A percentile compares a stretch with the other conserved stretches of the same genome.
Evolutionary conservation across 345 rosid genomes (phyloP).

Genomic region (Combretum micranthum): DNA sequence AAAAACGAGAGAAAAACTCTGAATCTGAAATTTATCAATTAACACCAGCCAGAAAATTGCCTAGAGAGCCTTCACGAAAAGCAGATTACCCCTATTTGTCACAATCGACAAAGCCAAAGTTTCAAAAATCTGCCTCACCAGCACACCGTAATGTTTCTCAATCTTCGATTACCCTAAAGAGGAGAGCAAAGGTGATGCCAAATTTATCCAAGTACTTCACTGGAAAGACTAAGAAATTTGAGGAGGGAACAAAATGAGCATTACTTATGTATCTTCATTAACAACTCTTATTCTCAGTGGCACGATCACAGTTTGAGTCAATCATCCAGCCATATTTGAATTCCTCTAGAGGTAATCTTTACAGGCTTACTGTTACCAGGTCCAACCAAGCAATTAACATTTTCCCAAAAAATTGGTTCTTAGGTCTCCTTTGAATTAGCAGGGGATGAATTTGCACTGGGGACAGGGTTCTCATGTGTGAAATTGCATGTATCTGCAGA

Average conservation of each 20-base stretch:
- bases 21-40: constrained; percentile 17
- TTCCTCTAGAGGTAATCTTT: too few species aligned
- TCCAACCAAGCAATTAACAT: too few species aligned
- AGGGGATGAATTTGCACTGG: too few species aligned
- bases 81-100: constrained; percentile 29
- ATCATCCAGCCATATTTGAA: too few species aligned
- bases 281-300: too few species aligned
- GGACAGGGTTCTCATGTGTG: too few species aligned
- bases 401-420: too few species aligned
- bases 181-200: constrained; percentile 53
- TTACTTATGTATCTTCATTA: too few species aligned
- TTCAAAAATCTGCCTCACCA: constrained; percentile 39
- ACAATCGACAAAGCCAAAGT: constrained; percentile 30
- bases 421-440: too few species aligned
- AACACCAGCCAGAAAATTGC: constrained; percentile 27
- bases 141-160: constrained; percentile 22
- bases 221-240: constrained; percentile 14
- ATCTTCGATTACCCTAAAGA: constrained; percentile 41
- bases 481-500: too few species aligned
- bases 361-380: too few species aligned
- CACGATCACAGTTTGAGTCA: too few species aligned
- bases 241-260: constrained; percentile 1
- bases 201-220: constrained; percentile 47
- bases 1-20: constrained; percentile 12
- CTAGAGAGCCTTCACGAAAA: constrained; percentile 21